phyloP scores from a whole-genome alignment of 2,329 filamentous ascomycete species.

The Trichoderma sp. region DNA sequence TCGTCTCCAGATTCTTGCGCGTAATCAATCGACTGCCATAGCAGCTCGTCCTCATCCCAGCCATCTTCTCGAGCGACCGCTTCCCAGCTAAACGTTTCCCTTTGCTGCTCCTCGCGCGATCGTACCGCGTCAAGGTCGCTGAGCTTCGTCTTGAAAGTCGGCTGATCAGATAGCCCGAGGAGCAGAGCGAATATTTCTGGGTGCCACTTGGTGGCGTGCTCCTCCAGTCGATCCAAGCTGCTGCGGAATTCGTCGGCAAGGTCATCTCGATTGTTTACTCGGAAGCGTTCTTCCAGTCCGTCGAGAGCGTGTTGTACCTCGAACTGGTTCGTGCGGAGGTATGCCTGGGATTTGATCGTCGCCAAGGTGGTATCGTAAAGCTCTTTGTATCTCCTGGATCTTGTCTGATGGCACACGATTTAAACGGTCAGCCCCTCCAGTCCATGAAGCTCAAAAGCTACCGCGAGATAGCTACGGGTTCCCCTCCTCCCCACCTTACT shows the following conservation, averaged over 20 bases:
- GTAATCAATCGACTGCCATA: conserved; percentile 74
- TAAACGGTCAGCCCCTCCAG: conserved; percentile 22
- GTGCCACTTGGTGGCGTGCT: conserved; percentile 61
- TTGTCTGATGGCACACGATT: conserved; percentile 28
- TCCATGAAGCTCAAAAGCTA: not conserved
- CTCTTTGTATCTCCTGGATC: conserved; percentile 43
- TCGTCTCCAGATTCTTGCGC: conserved; percentile 64
- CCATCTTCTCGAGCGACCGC: conserved; percentile 77
- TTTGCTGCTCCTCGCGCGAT: conserved; percentile 43
- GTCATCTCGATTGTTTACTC: conserved; percentile 75
- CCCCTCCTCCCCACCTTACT: conserved; percentile 47
- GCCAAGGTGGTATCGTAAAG: conserved; percentile 54
- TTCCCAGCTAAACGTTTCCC: conserved; percentile 68
- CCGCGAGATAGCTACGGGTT: not conserved
- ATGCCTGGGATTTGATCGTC: conserved; percentile 56
- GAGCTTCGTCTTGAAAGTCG: conserved; percentile 68
- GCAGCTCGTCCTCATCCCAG: conserved; percentile 63
- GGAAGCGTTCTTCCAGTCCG: conserved; percentile 84
- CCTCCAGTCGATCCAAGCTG: conserved; percentile 60
- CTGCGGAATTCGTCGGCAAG: conserved; percentile 70
- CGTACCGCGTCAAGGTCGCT: conserved; percentile 61
- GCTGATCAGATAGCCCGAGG: conserved; percentile 78
- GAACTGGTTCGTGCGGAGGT: conserved; percentile 73
- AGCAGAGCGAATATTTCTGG: conserved; percentile 80
- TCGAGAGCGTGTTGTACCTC: conserved; percentile 65